Percentiles rank a stretch among this genome's conserved stretches.
phyloP scores from a whole-genome alignment of 2,329 filamentous ascomycete species.

The Akanthomyces lecanii region DNA sequence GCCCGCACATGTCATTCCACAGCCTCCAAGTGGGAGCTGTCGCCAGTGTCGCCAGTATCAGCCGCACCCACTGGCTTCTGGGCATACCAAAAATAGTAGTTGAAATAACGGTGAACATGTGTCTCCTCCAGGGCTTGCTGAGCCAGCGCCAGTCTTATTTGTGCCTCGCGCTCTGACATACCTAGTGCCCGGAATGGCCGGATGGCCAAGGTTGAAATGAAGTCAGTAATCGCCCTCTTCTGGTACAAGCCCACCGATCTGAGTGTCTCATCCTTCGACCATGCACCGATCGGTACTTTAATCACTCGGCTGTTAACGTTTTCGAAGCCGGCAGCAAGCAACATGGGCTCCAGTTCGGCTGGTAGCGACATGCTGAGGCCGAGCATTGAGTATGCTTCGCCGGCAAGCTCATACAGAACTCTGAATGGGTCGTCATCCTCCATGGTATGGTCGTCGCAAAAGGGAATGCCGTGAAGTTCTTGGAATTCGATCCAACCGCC shows the following conservation, averaged over 20 bases:
- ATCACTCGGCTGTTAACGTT: conserved; percentile 39
- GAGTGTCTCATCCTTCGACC: conserved; percentile 38
- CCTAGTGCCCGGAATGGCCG: conserved; percentile 39
- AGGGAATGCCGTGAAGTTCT: conserved; percentile 38
- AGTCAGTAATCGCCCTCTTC: conserved; percentile 38
- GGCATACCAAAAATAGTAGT: conserved; percentile 39
- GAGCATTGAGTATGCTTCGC: conserved; percentile 31
- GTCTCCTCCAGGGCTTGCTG: conserved; percentile 32
- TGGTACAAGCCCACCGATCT: conserved; percentile 42
- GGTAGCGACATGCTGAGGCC: conserved; percentile 36
- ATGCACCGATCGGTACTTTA: conserved; percentile 44
- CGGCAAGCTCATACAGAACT: conserved; percentile 30
- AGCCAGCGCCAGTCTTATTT: conserved; percentile 29
- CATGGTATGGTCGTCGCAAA: conserved; percentile 44
- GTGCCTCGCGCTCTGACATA: conserved; percentile 31
- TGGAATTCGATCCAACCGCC: conserved; percentile 52
- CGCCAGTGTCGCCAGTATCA: too few relatives aligned
- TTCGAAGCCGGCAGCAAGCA: conserved; percentile 41
- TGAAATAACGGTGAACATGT: conserved; percentile 40
- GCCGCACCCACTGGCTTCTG: too few relatives aligned
- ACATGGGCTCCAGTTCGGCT: conserved; percentile 31
- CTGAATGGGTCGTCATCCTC: conserved; percentile 35
- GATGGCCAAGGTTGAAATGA: conserved; percentile 38
- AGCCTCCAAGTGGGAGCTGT: too few relatives aligned
- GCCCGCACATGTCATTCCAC: too few relatives aligned